These are phyloP conservation scores for Tetrahymena malaccensis DNA, from an alignment of 73 alveolate genomes.

Conservation along the genomic window DNA sequence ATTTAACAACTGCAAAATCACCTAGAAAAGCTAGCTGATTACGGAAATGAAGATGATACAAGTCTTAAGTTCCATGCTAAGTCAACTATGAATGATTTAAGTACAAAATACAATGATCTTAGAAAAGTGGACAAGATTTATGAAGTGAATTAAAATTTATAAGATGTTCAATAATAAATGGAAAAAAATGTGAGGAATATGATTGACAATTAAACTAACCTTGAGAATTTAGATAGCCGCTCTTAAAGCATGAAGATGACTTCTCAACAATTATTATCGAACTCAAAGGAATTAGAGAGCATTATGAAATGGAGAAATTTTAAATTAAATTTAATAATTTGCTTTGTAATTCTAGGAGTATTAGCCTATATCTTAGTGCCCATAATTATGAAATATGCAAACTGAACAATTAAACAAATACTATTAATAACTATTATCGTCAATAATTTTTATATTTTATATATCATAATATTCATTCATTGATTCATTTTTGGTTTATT, in stretches of 20 bases:
- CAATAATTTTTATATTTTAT: too few species aligned
- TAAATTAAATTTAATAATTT: not conserved
- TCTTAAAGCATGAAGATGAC: not conserved
- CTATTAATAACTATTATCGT: not conserved
- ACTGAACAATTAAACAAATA: not conserved
- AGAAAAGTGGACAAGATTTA: not conserved
- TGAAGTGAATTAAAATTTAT: not conserved
- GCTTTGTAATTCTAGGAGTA: not conserved
- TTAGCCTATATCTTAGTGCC: not conserved
- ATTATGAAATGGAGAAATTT: not conserved
- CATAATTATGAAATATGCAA: not conserved
- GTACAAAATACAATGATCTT: not conserved
- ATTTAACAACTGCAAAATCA: constrained; percentile 13
- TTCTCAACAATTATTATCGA: not conserved
- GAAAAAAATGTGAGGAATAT: not conserved
- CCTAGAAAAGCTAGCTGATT: not conserved
- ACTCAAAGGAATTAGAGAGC: not conserved
- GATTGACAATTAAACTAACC: not conserved
- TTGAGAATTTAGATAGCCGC: not conserved
- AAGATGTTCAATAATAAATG: not conserved
- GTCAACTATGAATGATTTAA: not conserved
- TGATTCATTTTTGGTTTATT: not conserved
- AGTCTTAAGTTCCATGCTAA: not conserved
- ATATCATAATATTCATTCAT: not conserved
- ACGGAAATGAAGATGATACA: not conserved